Conservation (phyloP, 805 yeast genomes). For the Starmerella geochares region DNA sequence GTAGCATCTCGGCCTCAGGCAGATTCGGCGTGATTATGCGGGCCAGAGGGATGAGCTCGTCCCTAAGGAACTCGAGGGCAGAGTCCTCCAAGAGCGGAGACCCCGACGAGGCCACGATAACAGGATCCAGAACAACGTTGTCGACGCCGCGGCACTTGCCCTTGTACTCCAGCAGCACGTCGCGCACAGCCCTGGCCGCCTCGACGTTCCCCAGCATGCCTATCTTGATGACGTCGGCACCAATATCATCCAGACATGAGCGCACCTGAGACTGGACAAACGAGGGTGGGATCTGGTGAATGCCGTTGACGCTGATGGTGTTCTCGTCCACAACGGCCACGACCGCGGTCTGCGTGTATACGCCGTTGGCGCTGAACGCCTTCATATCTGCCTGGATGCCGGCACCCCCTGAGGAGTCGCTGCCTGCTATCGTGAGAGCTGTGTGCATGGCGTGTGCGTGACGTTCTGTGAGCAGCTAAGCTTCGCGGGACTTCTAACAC, state of each 20-base stretch:
- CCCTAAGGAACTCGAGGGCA: constrained; percentile 38
- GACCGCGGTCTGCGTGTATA: constrained; percentile 67
- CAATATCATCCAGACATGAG: constrained; percentile 50
- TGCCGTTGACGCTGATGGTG: constrained; percentile 32
- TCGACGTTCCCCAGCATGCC: constrained; percentile 57
- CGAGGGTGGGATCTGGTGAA: constrained; percentile 20
- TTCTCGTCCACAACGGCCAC: constrained; percentile 77
- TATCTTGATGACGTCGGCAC: constrained; percentile 60
- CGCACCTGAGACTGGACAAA: constrained; percentile 43
- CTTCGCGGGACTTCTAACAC: too few relatives aligned
- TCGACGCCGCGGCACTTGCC: constrained; percentile 8
- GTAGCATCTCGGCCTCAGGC: constrained; percentile 45
- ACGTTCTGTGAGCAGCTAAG: too few relatives aligned
- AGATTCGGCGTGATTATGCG: constrained; percentile 65
- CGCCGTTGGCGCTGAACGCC: constrained; percentile 62
- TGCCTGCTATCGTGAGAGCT: constrained; percentile 38
- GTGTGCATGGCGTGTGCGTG: constrained; percentile 6
- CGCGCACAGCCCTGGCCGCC: constrained; percentile 41
- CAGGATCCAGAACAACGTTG: constrained; percentile 60
- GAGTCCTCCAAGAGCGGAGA: constrained; percentile 42
- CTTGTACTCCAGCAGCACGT: constrained; percentile 16
- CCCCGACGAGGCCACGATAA: constrained; percentile 75
- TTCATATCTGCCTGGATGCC: constrained; percentile 85
- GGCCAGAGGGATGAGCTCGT: constrained; percentile 42
- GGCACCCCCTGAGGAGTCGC: constrained; percentile 84